Evolutionary conservation across 1,284 basidiomycete species (phyloP), one percentile per base, ranked within the genome.

Genomic region (Rhodotorula glutinis): DNA sequence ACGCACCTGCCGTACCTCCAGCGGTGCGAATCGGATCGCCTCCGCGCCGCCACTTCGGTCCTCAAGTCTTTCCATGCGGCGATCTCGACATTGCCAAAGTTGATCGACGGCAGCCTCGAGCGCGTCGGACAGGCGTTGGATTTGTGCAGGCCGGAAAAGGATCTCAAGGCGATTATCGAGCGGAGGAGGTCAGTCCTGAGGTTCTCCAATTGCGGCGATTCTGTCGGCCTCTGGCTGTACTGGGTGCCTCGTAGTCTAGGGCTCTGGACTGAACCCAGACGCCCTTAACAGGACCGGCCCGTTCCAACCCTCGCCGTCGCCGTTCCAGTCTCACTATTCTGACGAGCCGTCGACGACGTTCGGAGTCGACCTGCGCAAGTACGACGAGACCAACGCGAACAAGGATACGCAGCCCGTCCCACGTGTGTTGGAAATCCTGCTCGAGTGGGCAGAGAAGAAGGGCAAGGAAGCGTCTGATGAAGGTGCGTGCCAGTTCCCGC

Each of bases 151-250:
- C 66, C 67, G 4, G 66, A 69, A 25, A 68, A 63, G 25, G 74
- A 76, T 41, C 33, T 74, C 3, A 62, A 60, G 25, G 66, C 64
- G 29, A 53, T 75, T n/a, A 69, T 75, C 17, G 75, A 76, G 56
- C 53, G 66, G 29, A 43, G 60, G n/a, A 43, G 63, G 68, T 70
- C 11, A n/a, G 62, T 61, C 16, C 1, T 23, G 13, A 13, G 23
- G 40, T 33, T 23, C n/a, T 33, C 29, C 9, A 17, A 21, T 27
- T 4, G 33, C 46, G 30, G 57, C 4, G 11, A 29, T 16, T 2
- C 4, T 13, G 13, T 27, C 40, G 7, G 13, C 0, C 10, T 10
- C n/a, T 13, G 53, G 13, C 53, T 29, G 8, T 38, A 5, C 21
- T 23, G 25, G 23, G n/a, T 14, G 33, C 19, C 53, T 43, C 0